Conservation (phyloP, 257 asterid species). For the Solanum peruvianum region DNA sequence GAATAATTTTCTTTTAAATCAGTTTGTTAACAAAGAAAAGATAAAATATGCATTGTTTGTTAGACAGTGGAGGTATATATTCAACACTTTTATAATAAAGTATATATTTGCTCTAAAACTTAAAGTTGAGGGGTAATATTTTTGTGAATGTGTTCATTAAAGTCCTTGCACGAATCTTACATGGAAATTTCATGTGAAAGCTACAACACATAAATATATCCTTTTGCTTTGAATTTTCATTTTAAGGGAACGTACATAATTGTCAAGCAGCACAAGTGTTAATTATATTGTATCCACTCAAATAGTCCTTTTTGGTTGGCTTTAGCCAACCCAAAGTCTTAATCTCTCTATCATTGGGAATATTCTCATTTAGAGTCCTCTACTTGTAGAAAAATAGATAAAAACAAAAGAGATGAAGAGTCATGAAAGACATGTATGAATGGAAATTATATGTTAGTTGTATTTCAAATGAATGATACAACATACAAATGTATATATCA, state of each 20-base stretch:
- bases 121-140: not conserved
- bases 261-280: not conserved
- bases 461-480: not conserved
- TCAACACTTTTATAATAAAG: too few relatives aligned
- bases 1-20: too few relatives aligned
- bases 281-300: not conserved
- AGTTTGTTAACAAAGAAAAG: too few relatives aligned
- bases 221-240: not conserved
- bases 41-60: too few relatives aligned
- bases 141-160: not conserved
- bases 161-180: not conserved
- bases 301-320: not conserved
- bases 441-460: not conserved
- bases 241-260: not conserved
- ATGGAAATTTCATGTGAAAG: too few relatives aligned
- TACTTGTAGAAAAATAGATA: not conserved
- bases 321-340: not conserved
- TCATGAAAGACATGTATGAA: not conserved
- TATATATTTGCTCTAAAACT: too few relatives aligned
- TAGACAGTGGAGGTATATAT: too few relatives aligned
- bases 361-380: not conserved
- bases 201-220: too few relatives aligned
- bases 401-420: not conserved
- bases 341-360: not conserved
- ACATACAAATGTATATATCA: not conserved